phyloP scores from a whole-genome alignment of 257 asterid genomes.

The Jacaranda mimosifolia region DNA sequence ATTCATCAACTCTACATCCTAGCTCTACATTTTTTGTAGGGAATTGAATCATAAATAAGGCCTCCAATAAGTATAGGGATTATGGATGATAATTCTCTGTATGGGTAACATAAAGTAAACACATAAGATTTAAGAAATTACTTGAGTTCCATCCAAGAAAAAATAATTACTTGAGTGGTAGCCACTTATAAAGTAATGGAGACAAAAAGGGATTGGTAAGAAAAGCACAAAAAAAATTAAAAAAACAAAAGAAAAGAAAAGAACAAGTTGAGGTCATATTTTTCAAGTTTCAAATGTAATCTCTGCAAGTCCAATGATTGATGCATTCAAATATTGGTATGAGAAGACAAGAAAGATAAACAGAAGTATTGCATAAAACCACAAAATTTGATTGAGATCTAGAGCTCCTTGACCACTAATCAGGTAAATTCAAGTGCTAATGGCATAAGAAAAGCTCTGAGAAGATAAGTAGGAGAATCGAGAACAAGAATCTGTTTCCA shows the following conservation, averaged over 20 bases:
- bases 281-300: neutral
- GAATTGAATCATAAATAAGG: too few species aligned
- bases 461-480: conserved; percentile 16
- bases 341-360: neutral
- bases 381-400: conserved; percentile 45
- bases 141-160: too few species aligned
- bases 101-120: too few species aligned
- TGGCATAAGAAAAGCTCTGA: conserved; percentile 1
- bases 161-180: too few species aligned
- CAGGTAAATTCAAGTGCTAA: neutral
- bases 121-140: too few species aligned
- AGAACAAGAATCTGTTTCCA: conserved; percentile 21
- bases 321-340: neutral
- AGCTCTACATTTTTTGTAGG: too few species aligned
- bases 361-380: neutral
- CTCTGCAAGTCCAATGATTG: neutral
- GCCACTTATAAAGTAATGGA: conserved; percentile 15
- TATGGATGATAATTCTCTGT: too few species aligned
- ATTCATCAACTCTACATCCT: too few species aligned
- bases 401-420: conserved; percentile 34
- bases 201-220: neutral
- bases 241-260: neutral
- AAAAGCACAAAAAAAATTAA: conserved; percentile 12
- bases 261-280: neutral
- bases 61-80: too few species aligned